Evolutionary conservation across 495 filamentous ascomycete genomes (phyloP).

Genomic region (Aspergillus cristatus): DNA sequence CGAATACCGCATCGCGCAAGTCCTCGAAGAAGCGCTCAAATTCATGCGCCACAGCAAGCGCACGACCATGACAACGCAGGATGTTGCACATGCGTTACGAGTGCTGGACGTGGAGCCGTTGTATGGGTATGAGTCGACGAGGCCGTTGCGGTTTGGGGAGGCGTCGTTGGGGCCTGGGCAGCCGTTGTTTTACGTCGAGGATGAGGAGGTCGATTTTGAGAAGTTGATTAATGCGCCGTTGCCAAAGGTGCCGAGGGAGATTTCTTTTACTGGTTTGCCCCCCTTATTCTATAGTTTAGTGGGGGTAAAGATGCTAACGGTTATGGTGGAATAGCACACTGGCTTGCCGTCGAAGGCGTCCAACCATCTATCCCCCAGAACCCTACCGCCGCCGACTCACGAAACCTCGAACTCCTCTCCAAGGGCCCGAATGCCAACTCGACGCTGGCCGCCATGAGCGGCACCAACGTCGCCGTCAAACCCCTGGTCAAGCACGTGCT

Average conservation of each 20-base stretch:
- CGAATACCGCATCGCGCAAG: conserved; percentile 86
- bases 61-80: conserved; percentile 73
- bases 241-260: conserved; percentile 89
- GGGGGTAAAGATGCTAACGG: conserved; percentile 13
- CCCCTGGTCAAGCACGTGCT: conserved; percentile 91
- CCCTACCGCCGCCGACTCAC: conserved; percentile 71
- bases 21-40: conserved; percentile 86
- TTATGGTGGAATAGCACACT: conserved; percentile 61
- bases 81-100: conserved; percentile 71
- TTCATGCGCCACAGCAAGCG: conserved; percentile 87
- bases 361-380: conserved; percentile 95
- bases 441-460: conserved; percentile 70
- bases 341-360: conserved; percentile 92
- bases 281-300: neutral
- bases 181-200: conserved; percentile 93
- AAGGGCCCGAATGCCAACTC: conserved; percentile 83
- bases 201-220: conserved; percentile 98
- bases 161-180: conserved; percentile 91
- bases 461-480: conserved; percentile 69
- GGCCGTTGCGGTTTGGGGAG: conserved; percentile 84
- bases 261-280: conserved; percentile 71
- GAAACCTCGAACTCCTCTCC: conserved; percentile 72
- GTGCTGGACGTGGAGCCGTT: conserved; percentile 89
- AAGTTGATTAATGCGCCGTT: conserved; percentile 94
- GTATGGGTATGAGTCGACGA: conserved; percentile 86